Evolutionary conservation across 2,329 filamentous ascomycete genomes (phyloP).

Genomic region (Neofusicoccum cordaticola): DNA sequence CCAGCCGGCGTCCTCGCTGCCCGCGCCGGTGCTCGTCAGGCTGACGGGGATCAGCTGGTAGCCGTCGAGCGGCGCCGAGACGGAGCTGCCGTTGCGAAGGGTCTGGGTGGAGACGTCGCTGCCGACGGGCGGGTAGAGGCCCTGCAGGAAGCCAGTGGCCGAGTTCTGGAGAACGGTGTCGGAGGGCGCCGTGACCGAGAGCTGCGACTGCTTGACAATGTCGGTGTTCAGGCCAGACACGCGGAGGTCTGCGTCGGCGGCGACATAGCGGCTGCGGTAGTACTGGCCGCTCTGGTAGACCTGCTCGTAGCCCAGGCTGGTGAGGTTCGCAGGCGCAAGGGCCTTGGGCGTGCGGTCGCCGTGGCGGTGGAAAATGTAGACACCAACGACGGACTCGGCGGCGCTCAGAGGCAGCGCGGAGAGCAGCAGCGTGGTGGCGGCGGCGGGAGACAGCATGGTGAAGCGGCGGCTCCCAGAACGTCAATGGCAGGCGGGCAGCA

Average conservation of each 20-base stretch:
- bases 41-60: constrained; percentile 82
- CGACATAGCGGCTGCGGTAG: constrained; percentile 75
- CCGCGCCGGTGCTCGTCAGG: constrained; percentile 55
- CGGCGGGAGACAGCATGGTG: constrained; percentile 26
- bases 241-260: constrained; percentile 54
- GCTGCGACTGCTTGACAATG: constrained; percentile 65
- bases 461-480: background rate
- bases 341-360: constrained; percentile 83
- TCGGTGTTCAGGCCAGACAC: constrained; percentile 67
- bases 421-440: constrained; percentile 26
- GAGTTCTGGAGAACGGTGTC: constrained; percentile 80
- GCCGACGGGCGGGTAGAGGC: constrained; percentile 77
- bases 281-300: constrained; percentile 69
- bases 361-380: constrained; percentile 86
- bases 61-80: constrained; percentile 69
- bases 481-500: background rate
- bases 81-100: constrained; percentile 66
- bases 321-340: constrained; percentile 68
- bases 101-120: constrained; percentile 52
- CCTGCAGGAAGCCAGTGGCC: constrained; percentile 77
- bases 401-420: constrained; percentile 25
- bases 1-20: constrained; percentile 58
- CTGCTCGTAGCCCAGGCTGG: constrained; percentile 74
- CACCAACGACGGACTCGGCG: constrained; percentile 71
- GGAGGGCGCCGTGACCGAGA: constrained; percentile 68